A percentile compares a stretch with the other conserved stretches of the same genome.
These are phyloP conservation scores for Alternaria sp. DNA, from an alignment of 2,329 filamentous ascomycete species.

Conservation along the genomic window DNA sequence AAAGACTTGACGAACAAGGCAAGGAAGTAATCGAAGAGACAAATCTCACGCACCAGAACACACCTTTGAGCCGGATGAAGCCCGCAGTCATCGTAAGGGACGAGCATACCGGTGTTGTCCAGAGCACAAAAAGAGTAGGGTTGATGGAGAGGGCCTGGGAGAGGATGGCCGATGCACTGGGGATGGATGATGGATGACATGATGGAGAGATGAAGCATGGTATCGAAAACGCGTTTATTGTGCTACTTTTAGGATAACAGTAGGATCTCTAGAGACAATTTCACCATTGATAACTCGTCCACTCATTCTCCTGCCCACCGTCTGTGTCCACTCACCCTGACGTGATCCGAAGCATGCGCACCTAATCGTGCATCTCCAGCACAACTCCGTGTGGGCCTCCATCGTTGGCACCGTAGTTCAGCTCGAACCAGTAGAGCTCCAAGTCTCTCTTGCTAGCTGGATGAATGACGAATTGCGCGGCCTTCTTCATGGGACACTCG, in stretches of 20 bases:
- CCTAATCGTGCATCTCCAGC: slow-evolving; percentile 33
- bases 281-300: background rate
- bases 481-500: slow-evolving; percentile 27
- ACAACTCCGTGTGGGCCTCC: slow-evolving; percentile 39
- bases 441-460: slow-evolving; percentile 23
- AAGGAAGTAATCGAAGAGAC: background rate
- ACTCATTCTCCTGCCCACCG: background rate
- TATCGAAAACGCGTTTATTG: background rate
- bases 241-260: background rate
- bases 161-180: background rate
- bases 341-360: background rate
- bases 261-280: background rate
- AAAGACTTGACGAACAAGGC: background rate
- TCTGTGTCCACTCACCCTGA: background rate
- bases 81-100: no score
- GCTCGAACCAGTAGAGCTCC: slow-evolving; percentile 39
- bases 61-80: no score
- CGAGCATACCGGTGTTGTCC: background rate
- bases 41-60: background rate
- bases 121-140: background rate
- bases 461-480: slow-evolving; percentile 37
- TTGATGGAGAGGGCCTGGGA: background rate
- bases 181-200: background rate
- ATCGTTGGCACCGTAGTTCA: slow-evolving; percentile 25
- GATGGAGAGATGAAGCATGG: background rate